Conservation (phyloP, 495 filamentous ascomycete genomes). For the Elasticomyces elasticus region DNA sequence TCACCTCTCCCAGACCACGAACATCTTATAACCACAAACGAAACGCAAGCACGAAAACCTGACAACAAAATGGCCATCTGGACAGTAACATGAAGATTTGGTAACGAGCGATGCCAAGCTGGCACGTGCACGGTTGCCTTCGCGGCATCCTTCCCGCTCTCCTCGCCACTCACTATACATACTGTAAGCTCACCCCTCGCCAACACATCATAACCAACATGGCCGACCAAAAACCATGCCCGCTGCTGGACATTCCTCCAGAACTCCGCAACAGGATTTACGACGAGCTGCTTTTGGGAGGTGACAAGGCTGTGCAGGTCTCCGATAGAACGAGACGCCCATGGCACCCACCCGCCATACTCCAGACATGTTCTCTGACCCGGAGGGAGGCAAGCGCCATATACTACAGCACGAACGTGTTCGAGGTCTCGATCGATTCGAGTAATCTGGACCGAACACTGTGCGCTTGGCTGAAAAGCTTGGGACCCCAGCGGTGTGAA, state of each 20-base stretch:
- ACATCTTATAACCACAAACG: neutral
- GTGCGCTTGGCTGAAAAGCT: neutral
- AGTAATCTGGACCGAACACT: neutral
- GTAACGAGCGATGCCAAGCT: neutral
- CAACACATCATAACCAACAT: neutral
- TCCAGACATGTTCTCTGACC: neutral
- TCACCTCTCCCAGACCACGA: neutral
- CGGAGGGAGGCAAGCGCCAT: neutral
- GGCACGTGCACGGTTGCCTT: neutral
- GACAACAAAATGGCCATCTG: constrained; percentile 2
- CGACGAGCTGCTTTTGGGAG: neutral
- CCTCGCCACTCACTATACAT: neutral
- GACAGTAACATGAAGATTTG: neutral
- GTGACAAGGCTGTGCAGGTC: neutral
- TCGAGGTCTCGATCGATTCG: neutral
- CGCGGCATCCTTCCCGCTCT: neutral
- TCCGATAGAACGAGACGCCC: neutral
- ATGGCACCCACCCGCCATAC: neutral
- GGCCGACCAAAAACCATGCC: neutral
- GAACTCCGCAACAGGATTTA: neutral
- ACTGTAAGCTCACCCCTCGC: neutral
- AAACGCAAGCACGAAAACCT: neutral
- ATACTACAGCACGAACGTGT: neutral
- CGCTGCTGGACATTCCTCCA: neutral
- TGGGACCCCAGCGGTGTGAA: neutral